Percentiles rank a stretch among this genome's conserved stretches.
phyloP scores from a whole-genome alignment of 2,329 filamentous ascomycete genomes.

The Monosporascus sp. region DNA sequence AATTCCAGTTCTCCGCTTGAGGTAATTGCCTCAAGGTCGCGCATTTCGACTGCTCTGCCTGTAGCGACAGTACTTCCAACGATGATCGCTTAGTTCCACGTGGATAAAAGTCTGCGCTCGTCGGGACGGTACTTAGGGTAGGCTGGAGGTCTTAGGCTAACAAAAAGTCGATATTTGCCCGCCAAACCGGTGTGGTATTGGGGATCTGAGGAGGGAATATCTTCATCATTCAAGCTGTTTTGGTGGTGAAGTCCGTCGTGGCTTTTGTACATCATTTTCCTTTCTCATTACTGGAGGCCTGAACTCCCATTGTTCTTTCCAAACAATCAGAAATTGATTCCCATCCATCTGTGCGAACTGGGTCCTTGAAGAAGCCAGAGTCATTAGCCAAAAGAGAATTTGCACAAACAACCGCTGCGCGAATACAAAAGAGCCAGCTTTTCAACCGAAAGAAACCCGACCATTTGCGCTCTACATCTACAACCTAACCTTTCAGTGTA shows the following conservation, averaged over 20 bases:
- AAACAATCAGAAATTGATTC: slow-evolving; percentile 33
- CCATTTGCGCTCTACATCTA: background rate
- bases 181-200: background rate
- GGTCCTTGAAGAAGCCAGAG: slow-evolving; percentile 22
- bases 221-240: slow-evolving; percentile 21
- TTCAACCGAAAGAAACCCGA: slow-evolving; percentile 10
- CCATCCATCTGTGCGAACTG: slow-evolving; percentile 28
- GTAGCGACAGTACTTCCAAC: background rate
- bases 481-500: background rate
- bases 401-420: slow-evolving; percentile 1
- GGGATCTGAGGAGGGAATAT: slow-evolving; percentile 1
- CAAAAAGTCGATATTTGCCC: background rate
- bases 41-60: background rate
- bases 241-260: slow-evolving; percentile 23
- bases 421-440: slow-evolving; percentile 17
- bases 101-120: background rate
- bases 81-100: background rate
- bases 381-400: slow-evolving; percentile 8
- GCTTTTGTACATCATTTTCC: slow-evolving; percentile 31
- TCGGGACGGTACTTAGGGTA: background rate
- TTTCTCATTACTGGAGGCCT: slow-evolving; percentile 22
- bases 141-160: background rate
- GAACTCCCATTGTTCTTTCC: slow-evolving; percentile 26
- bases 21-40: background rate
- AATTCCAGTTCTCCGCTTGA: no score